Base-by-base conservation (phyloP, 208 protist genomes). In the Leishmania arabica region DNA sequence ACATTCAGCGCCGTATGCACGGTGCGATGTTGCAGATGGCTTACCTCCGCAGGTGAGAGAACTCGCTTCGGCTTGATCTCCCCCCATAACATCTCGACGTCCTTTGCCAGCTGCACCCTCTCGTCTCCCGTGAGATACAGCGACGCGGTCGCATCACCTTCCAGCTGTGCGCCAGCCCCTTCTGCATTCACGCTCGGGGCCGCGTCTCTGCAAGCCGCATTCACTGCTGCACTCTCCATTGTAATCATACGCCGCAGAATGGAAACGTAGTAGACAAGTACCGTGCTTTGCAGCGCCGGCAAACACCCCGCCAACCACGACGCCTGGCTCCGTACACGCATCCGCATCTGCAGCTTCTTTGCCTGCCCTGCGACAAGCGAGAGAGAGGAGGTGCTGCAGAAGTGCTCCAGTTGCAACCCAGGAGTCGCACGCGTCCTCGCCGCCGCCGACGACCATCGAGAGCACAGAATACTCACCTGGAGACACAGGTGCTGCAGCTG, bases 1-100 rank as follows among this genome's bases (percentile, higher is more conserved):
- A 79, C 62, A 49, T 79, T 79, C 27, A 79, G 62, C 6, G 60
- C 76, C 8, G 76, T 79, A n/a, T 71, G 62, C 53, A 68, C 45
- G 19, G 76, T 79, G 19, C 76, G 76, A 56, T 79, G 76, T 54
- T 79, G 76, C 34, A 79, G n/a, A 1, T 79, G 64, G 19, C 40
- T 31, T 49, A 68, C 7, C 76, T 79, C 76, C 19, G 45, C 34
- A n/a, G 47, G 7, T 9, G 76, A 49, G 6, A 79, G 27, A 1
- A 34, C n/a, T 37, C 6, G 60, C 11, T 24, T 3, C 7, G 76
- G 60, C 19, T 79, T 42, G 3, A 79, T 58, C 21, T 69, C 62
- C 76, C 40, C 13, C 76, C 76, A 79, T 0, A 71, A 37, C 31
- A 27, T 3, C 64, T 79, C 76, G 64, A 79, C 42, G 17, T 31